phyloP scores from a whole-genome alignment of 202 grass and related monocot genomes.

The Alloteropsis angusta region DNA sequence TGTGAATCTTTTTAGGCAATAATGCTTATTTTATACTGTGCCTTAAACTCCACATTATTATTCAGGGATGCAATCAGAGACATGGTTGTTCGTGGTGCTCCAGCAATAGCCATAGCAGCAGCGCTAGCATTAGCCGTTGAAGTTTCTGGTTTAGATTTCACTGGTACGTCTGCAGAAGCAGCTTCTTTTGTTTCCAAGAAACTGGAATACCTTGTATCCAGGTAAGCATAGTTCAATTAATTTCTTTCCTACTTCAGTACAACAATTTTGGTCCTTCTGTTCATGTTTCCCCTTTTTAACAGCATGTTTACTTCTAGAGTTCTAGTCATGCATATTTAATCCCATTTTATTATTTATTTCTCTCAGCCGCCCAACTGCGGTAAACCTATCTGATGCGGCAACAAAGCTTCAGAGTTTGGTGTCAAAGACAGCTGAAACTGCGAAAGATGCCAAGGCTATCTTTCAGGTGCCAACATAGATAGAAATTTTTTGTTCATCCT shows the following conservation, averaged over 20 bases:
- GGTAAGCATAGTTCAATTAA: conserved; percentile 39
- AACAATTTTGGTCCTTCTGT: background rate
- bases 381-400: conserved; percentile 83
- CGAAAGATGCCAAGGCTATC: conserved; percentile 54
- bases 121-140: conserved; percentile 69
- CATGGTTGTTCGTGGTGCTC: conserved; percentile 94
- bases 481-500: background rate
- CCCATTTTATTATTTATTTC: background rate
- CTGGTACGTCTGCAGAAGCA: conserved; percentile 49
- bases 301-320: background rate
- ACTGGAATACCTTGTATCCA: conserved; percentile 95
- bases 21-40: background rate
- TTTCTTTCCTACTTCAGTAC: background rate
- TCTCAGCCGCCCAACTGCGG: conserved; percentile 80
- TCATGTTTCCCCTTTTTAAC: background rate
- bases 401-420: conserved; percentile 71
- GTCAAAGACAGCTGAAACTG: conserved; percentile 42
- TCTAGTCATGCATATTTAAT: conserved; percentile 15
- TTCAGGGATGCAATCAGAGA: conserved; percentile 78
- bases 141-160: conserved; percentile 51
- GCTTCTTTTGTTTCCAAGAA: conserved; percentile 65
- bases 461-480: conserved; percentile 59
- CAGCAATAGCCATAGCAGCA: conserved; percentile 86
- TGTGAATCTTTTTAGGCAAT: background rate
- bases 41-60: background rate